Evolutionary conservation across 768 basidiomycete species (phyloP).

Genomic region (Kockovaella imperatae): DNA sequence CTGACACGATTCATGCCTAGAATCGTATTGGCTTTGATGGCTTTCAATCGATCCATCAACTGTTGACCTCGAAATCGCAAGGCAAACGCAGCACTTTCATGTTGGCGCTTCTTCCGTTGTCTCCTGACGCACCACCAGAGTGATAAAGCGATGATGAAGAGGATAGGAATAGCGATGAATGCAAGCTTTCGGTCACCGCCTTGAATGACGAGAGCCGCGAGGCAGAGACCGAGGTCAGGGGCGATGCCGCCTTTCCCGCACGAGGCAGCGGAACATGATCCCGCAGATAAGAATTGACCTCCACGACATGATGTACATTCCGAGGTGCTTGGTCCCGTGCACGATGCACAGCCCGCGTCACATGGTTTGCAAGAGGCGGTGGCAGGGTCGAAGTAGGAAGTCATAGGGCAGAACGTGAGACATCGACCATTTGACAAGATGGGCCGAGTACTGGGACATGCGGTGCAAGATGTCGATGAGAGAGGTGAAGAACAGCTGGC

Average conservation of each 20-base stretch:
- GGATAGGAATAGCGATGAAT: slow-evolving; percentile 12
- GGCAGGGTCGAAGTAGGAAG: slow-evolving; percentile 26
- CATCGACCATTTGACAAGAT: slow-evolving; percentile 31
- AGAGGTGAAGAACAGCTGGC: slow-evolving; percentile 26
- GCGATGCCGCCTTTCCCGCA: slow-evolving; percentile 19
- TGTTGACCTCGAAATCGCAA: slow-evolving; percentile 19
- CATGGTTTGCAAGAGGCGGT: slow-evolving; percentile 25
- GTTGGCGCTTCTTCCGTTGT: slow-evolving; percentile 20
- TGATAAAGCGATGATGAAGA: slow-evolving; percentile 8
- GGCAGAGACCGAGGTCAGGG: slow-evolving; percentile 20
- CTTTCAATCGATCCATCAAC: slow-evolving; percentile 12
- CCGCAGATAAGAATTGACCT: slow-evolving; percentile 23
- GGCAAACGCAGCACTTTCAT: slow-evolving; percentile 29
- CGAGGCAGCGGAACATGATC: slow-evolving; percentile 17
- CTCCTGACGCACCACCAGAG: slow-evolving; percentile 26
- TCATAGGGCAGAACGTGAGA: slow-evolving; percentile 20
- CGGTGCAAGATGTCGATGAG: slow-evolving; percentile 11
- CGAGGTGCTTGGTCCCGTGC: slow-evolving; percentile 10
- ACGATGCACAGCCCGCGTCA: slow-evolving; percentile 26
- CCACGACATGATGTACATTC: slow-evolving; percentile 34
- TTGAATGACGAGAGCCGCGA: slow-evolving; percentile 16
- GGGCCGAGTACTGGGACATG: slow-evolving; percentile 28
- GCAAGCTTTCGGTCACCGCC: slow-evolving; percentile 10
- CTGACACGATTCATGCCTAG: slow-evolving; percentile 21
- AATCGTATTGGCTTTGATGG: slow-evolving; percentile 14